Evolutionary conservation across 2,329 filamentous ascomycete genomes (phyloP), one percentile per base, ranked within the genome.

Genomic region (Talaromyces sp.): DNA sequence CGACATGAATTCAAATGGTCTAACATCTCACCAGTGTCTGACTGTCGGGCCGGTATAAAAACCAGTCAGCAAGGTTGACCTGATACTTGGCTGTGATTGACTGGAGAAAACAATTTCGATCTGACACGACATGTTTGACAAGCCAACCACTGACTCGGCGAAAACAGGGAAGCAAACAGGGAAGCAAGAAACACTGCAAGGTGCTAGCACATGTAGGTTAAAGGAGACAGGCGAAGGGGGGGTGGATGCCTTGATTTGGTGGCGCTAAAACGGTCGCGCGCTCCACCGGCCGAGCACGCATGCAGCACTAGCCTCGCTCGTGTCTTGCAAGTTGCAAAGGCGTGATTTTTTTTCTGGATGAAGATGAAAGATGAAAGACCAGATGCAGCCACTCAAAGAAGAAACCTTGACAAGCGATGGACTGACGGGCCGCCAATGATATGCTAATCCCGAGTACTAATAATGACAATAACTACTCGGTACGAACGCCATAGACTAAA

Each of bases 131-230:
- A 21, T 19, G 51, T 19, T 29, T 21, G 11, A 35, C 35, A 41
- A 11, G 43, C 1, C 13, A 21, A 17, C 9, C 10, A 4, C 43
- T 46, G 9, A 46, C 19, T 9, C 19, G 43, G 21, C n/a, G 17
- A 51, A 57, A 57, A 57, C 55, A 57, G 55, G 55, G 55, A 57
- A 57, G n/a, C 41, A 19, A 46, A n/a, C 43, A 21, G 8, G 5
- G 32, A 17, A 17, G 14, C 10, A 38, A 38, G 43, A 46, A 46
- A 46, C 43, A 46, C n/a, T 24, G n/a, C n/a, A n/a, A n/a, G n/a
- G n/a, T n/a, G 6, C 10, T 9, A 49, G 43, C 17, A 38, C 10
- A 38, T 11, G 43, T 19, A 19, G 43, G 21, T 27, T 27, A 27
- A 27, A 27, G 46, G 46, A 51, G 46, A 35, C 32, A 27, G 49